A percentile compares a stretch with the other conserved stretches of the same genome.
phyloP scores from a whole-genome alignment of 179 eudicot genomes.

The Carnegiea gigantea region DNA sequence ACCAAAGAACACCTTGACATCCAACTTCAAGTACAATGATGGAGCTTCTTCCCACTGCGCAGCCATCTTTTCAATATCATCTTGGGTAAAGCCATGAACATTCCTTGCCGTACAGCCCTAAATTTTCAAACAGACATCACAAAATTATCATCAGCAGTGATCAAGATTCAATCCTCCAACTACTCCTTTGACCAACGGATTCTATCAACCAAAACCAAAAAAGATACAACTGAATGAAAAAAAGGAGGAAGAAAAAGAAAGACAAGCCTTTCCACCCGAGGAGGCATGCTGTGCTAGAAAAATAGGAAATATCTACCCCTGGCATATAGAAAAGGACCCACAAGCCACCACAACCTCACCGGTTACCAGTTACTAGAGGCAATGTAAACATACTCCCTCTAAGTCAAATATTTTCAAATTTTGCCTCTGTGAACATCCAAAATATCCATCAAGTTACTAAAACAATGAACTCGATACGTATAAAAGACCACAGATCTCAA shows the following conservation, averaged over 20 bases:
- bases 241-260: neutral
- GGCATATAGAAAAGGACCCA: neutral
- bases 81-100: slow-evolving; percentile 75
- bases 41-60: slow-evolving; percentile 91
- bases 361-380: neutral
- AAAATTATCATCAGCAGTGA: neutral
- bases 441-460: neutral
- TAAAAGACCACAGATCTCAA: neutral
- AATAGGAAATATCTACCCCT: neutral
- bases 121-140: slow-evolving; percentile 10
- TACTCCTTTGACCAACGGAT: neutral
- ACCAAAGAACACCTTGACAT: slow-evolving; percentile 58
- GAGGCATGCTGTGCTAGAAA: neutral
- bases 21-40: slow-evolving; percentile 71
- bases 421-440: neutral
- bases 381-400: neutral
- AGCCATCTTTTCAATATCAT: slow-evolving; percentile 84
- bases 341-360: slow-evolving; percentile 7
- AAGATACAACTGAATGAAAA: neutral
- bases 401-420: neutral
- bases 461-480: neutral
- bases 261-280: neutral
- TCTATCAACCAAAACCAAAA: slow-evolving; percentile 2
- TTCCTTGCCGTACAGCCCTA: slow-evolving; percentile 97
- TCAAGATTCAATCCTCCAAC: neutral